phyloP scores from a whole-genome alignment of 1,284 basidiomycete species.

The Ceratobasidium papillatum region DNA sequence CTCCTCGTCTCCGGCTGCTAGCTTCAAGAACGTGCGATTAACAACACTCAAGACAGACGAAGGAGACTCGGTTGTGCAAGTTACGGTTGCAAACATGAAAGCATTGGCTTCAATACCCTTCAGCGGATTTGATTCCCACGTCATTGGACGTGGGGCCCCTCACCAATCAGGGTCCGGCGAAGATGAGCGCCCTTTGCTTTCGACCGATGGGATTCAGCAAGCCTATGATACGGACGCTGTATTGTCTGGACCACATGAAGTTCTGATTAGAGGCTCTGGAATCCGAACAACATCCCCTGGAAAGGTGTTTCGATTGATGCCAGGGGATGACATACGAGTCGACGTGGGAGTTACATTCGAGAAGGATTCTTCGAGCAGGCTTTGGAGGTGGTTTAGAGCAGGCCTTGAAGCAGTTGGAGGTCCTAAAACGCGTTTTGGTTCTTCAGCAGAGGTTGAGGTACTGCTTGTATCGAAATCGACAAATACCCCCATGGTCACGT shows the following conservation, averaged over 20 bases:
- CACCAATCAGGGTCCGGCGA: not conserved
- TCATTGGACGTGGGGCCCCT: constrained; percentile 2
- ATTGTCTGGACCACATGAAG: constrained; percentile 10
- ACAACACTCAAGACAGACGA: constrained; percentile 56
- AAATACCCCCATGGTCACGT: constrained; percentile 9
- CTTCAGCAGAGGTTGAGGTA: not conserved
- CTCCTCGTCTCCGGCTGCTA: constrained; percentile 34
- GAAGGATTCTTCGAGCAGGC: not conserved
- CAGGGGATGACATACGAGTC: constrained; percentile 55
- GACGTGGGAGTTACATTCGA: constrained; percentile 43
- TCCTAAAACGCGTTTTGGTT: not conserved
- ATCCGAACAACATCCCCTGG: constrained; percentile 55
- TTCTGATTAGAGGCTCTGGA: constrained; percentile 49
- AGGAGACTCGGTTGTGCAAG: constrained; percentile 56
- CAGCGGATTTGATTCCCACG: not conserved
- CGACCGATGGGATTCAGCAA: constrained; percentile 50
- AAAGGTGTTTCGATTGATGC: constrained; percentile 55
- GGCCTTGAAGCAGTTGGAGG: not conserved
- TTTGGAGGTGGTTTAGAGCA: not conserved
- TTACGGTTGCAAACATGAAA: constrained; percentile 60
- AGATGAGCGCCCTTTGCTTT: not conserved
- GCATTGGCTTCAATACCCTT: constrained; percentile 45
- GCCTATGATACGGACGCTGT: constrained; percentile 53
- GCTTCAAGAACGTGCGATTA: constrained; percentile 55
- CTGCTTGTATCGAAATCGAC: not conserved